phyloP scores from a whole-genome alignment of 257 asterid species.

The Catharanthus roseus region DNA sequence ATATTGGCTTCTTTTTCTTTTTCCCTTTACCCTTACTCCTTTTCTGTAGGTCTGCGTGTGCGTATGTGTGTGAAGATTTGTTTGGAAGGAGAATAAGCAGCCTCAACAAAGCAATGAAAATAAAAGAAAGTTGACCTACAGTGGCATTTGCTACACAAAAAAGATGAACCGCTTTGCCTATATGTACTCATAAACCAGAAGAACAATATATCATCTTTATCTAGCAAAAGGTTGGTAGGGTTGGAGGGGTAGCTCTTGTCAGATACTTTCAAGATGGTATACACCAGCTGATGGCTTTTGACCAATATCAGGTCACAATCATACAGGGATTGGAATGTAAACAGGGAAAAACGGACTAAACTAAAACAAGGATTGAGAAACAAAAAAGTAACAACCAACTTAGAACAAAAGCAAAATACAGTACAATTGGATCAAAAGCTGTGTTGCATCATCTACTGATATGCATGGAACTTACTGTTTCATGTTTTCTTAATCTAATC shows the following conservation, averaged over 20 bases:
- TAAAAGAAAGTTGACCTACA: neutral
- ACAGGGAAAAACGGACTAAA: neutral
- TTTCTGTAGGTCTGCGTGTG: too few species aligned
- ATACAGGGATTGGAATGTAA: neutral
- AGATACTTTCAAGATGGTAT: too few species aligned
- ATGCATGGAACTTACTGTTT: neutral
- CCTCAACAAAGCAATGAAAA: neutral
- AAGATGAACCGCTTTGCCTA: neutral
- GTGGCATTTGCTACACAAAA: neutral
- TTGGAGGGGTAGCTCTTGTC: too few species aligned
- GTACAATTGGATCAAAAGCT: neutral
- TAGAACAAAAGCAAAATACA: too few species aligned
- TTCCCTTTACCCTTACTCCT: too few species aligned
- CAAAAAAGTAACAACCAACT: too few species aligned
- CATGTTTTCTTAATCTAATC: neutral
- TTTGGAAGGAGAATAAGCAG: neutral
- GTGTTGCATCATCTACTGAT: neutral
- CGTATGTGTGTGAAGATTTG: too few species aligned
- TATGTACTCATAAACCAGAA: neutral
- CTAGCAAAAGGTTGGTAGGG: too few species aligned
- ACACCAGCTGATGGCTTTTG: neutral
- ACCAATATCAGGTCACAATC: neutral
- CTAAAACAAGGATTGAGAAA: too few species aligned
- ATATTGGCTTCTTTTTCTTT: too few species aligned
- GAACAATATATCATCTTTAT: too few species aligned